Conservation (phyloP, 805 yeast species). For the Candida coleopterorum region DNA sequence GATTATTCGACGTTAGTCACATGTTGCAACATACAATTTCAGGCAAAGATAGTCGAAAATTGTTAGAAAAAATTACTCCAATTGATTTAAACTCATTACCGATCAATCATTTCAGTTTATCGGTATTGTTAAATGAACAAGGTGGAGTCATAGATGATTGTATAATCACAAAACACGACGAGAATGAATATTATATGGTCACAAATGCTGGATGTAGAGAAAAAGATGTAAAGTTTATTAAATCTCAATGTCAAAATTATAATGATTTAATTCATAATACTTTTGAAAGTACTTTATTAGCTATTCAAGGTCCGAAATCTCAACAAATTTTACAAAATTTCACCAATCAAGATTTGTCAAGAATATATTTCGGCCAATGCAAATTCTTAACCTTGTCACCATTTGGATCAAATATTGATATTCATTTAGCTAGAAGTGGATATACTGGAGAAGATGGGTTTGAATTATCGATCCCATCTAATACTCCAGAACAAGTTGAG, state of each 20-base stretch:
- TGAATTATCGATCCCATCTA: slow-evolving; percentile 72
- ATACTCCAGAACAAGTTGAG: slow-evolving; percentile 32
- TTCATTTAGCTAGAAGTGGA: slow-evolving; percentile 91
- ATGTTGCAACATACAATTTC: slow-evolving; percentile 85
- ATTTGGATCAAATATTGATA: slow-evolving; percentile 37
- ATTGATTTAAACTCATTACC: slow-evolving; percentile 62
- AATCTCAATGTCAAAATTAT: slow-evolving; percentile 41
- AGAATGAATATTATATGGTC: slow-evolving; percentile 75
- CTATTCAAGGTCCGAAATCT: slow-evolving; percentile 91
- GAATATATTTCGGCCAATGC: slow-evolving; percentile 72
- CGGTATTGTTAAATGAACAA: slow-evolving; percentile 65
- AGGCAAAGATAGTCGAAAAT: slow-evolving; percentile 63
- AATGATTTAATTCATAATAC: slow-evolving; percentile 35
- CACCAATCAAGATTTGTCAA: slow-evolving; percentile 53
- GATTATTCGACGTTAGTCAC: slow-evolving; percentile 94
- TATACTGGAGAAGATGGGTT: slow-evolving; percentile 99
- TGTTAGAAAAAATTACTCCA: slow-evolving; percentile 84
- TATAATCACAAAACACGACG: slow-evolving; percentile 81
- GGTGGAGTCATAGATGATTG: slow-evolving; percentile 93
- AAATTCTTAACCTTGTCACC: slow-evolving; percentile 37
- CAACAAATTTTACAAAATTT: slow-evolving; percentile 60
- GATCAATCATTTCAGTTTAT: slow-evolving; percentile 62
- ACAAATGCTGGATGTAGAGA: slow-evolving; percentile 95
- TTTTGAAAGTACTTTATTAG: slow-evolving; percentile 73
- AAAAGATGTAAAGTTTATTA: slow-evolving; percentile 67